Conservation (phyloP, 208 protist genomes). For the Acanthamoeba royreba region DNA sequence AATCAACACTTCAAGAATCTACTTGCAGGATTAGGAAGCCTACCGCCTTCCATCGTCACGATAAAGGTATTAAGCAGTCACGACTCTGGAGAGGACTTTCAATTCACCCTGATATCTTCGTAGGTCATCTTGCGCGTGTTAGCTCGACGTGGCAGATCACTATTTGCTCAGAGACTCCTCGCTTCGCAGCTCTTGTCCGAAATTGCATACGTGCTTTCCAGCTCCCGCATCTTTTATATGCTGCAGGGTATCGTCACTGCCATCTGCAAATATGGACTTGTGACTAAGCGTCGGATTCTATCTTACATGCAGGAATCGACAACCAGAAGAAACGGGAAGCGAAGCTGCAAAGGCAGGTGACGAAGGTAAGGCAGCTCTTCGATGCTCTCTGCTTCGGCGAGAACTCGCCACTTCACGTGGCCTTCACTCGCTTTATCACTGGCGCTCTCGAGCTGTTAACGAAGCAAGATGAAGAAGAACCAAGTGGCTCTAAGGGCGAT, state of each 20-base stretch:
- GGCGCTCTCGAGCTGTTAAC: not conserved
- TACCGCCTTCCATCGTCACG: not conserved
- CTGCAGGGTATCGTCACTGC: not conserved
- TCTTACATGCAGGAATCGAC: not conserved
- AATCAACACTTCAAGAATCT: not conserved
- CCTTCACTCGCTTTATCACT: not conserved
- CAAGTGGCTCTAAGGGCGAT: not conserved
- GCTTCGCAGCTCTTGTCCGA: not conserved
- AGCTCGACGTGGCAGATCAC: not conserved
- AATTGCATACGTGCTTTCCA: not conserved
- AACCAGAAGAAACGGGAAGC: not conserved
- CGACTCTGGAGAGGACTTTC: not conserved
- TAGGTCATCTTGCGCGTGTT: not conserved
- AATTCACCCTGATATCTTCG: not conserved
- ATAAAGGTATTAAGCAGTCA: not conserved
- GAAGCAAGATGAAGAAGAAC: not conserved
- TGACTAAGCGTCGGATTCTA: not conserved
- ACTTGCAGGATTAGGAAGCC: not conserved
- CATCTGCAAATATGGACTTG: not conserved
- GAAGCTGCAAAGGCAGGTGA: not conserved
- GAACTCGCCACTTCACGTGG: not conserved
- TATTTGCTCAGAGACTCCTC: not conserved
- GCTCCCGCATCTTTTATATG: not conserved
- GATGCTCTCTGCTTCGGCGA: not conserved
- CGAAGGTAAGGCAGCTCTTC: not conserved